phyloP scores from a whole-genome alignment of 495 filamentous ascomycete genomes.

The Cenococcum geophilum region DNA sequence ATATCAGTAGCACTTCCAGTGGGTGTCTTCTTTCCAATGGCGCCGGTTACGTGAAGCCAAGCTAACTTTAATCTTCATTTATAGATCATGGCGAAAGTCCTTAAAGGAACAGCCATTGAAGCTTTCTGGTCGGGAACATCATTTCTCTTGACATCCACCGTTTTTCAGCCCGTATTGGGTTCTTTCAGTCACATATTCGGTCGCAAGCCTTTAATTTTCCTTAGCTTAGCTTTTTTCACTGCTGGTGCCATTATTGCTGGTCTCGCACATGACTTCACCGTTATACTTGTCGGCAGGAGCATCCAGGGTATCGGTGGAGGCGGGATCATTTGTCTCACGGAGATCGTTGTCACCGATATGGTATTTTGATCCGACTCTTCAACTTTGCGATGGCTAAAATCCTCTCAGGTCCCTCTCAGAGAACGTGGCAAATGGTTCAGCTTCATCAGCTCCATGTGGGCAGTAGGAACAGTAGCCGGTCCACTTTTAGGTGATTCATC shows the following conservation, averaged over 20 bases:
- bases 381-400: too few species aligned
- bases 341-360: conserved; percentile 62
- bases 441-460: conserved; percentile 40
- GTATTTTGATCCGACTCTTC: conserved; percentile 11
- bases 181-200: conserved; percentile 50
- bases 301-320: conserved; percentile 71
- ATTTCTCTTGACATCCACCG: conserved; percentile 48
- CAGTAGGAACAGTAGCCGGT: conserved; percentile 59
- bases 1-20: conserved; percentile 67
- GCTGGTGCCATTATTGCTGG: conserved; percentile 55
- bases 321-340: conserved; percentile 56
- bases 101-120: conserved; percentile 51
- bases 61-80: too few species aligned
- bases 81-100: conserved; percentile 46
- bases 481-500: conserved; percentile 49
- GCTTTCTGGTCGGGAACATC: conserved; percentile 56
- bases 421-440: conserved; percentile 46
- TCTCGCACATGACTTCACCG: conserved; percentile 52
- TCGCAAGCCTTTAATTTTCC: conserved; percentile 44
- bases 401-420: conserved; percentile 40
- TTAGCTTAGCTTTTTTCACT: conserved; percentile 49
- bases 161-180: conserved; percentile 36
- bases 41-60: too few species aligned
- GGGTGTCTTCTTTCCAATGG: conserved; percentile 17
- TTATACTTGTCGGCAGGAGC: conserved; percentile 57